These are phyloP conservation scores for Ploettnerulaceae sp. DNA, from an alignment of 2,329 filamentous ascomycete genomes.

Conservation along the genomic window DNA sequence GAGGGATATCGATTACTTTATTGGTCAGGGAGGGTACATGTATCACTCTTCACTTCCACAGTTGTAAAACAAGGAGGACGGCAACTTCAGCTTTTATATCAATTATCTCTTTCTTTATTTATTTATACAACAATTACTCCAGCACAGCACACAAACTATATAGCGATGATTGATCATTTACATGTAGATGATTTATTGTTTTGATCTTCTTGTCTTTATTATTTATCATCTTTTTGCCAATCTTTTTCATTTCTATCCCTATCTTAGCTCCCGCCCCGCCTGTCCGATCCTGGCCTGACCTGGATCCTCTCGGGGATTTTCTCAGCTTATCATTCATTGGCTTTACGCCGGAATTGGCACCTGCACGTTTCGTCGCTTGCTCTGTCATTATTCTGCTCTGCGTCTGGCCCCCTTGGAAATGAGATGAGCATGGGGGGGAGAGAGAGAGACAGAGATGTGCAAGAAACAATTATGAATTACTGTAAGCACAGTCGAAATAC, in stretches of 20 bases:
- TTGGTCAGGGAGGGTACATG: no score
- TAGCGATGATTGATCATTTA: no score
- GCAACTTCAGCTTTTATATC: no score
- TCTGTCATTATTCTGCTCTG: slow-evolving; percentile 8
- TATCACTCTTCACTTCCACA: no score
- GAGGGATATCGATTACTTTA: no score
- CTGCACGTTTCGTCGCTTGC: neutral
- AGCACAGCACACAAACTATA: no score
- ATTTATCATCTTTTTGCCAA: neutral
- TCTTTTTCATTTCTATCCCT: neutral
- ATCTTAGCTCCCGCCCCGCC: slow-evolving; percentile 4
- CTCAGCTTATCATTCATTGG: slow-evolving; percentile 2
- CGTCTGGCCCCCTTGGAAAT: slow-evolving; percentile 18
- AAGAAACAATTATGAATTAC: slow-evolving; percentile 15
- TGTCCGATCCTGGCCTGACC: no score
- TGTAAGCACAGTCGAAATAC: slow-evolving; percentile 9
- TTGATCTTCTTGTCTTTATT: no score
- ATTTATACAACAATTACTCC: no score
- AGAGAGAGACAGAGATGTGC: slow-evolving; percentile 3
- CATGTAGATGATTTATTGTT: no score
- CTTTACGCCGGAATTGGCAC: neutral
- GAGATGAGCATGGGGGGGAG: slow-evolving; percentile 7
- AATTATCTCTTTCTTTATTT: no score
- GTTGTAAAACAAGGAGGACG: no score
- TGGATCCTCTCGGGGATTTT: slow-evolving; percentile 1